Base-by-base conservation (phyloP, 495 filamentous ascomycete genomes). In the Aspergillus panamensis region DNA sequence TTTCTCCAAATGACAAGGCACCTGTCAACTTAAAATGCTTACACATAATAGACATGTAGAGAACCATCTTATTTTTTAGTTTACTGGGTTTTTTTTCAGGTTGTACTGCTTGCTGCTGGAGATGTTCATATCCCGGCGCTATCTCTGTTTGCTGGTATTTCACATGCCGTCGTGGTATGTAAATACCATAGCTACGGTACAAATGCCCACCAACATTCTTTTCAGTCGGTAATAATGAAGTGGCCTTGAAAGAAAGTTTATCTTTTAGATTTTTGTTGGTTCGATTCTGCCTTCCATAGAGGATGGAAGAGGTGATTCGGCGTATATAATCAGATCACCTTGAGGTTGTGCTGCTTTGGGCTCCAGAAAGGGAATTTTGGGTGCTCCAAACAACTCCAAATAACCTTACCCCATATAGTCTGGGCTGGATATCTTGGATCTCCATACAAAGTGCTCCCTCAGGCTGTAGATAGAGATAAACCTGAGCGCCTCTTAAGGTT, bases 141-240 rank as follows among this genome's bases (percentile, higher is more conserved):
- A 2, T 45, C 14, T 37, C 35, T 16, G 54, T 14, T 33, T 39
- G 33, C 30, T 40, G 43, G 49, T 53, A 57, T 49, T 62, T 55
- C n/a, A 60, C 66, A 69, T 66, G 59, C 67, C 66, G 55, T 37
- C 30, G 51, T 57, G 63, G 68, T 69, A 68, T 73, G 61, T 68
- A 53, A 60, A 69, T 69, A 64, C 62, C 64, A 61, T 59, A 47
- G 45, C 45, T 42, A 45, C n/a, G n/a, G n/a, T n/a, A n/a, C 42
- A 20, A 20, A 45, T 45, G 42, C 42, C 17, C 17, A 19, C 10
- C 42, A 45, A 45, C 42, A 45, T 45, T 45, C 42, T 12, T 45
- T 10, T 17, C 9, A 17, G 16, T 17, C 9, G 6, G 16, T 17
- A 40, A 14, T 45, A 16, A 45, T 45, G 16, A 45, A 45, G 42